Conservation (phyloP, 148 eudicot species). For the Euryodendron excelsum region DNA sequence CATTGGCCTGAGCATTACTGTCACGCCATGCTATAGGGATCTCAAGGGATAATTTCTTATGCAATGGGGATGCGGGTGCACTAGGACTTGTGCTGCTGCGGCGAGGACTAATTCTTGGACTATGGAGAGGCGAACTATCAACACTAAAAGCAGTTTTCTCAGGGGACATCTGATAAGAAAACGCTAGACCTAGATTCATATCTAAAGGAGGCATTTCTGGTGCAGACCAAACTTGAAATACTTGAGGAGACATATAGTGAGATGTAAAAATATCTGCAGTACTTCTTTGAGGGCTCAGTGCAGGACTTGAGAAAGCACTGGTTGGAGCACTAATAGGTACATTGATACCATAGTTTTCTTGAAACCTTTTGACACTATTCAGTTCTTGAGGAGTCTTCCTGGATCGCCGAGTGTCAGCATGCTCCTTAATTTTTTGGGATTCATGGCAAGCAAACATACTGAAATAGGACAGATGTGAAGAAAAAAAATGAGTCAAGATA, state of each 20-base stretch:
- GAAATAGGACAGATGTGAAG: background rate
- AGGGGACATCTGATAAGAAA: constrained; percentile 20
- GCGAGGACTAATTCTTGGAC: constrained; percentile 36
- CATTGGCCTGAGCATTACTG: constrained; percentile 28
- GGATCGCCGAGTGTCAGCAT: constrained; percentile 34
- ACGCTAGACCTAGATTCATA: constrained; percentile 25
- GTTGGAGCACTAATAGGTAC: constrained; percentile 53
- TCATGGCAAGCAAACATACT: constrained; percentile 27
- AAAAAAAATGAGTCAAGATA: background rate
- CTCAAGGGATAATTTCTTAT: constrained; percentile 35
- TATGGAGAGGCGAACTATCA: constrained; percentile 43
- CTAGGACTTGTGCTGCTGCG: constrained; percentile 30
- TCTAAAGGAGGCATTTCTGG: constrained; percentile 42
- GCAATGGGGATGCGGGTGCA: constrained; percentile 57
- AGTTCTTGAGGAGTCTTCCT: constrained; percentile 25
- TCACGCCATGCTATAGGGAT: constrained; percentile 33
- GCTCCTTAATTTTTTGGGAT: constrained; percentile 29
- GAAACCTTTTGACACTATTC: constrained; percentile 17
- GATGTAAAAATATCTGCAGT: constrained; percentile 33
- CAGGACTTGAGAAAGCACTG: constrained; percentile 55
- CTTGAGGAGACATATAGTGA: constrained; percentile 30
- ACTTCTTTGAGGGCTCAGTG: constrained; percentile 50
- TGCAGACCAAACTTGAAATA: constrained; percentile 54
- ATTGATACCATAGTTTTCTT: constrained; percentile 26
- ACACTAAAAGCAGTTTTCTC: constrained; percentile 33